A percentile compares a stretch with the other conserved stretches of the same genome.
Evolutionary conservation across 108 stramenopile genomes (phyloP).

Genomic region (Nitzschia sp.): DNA sequence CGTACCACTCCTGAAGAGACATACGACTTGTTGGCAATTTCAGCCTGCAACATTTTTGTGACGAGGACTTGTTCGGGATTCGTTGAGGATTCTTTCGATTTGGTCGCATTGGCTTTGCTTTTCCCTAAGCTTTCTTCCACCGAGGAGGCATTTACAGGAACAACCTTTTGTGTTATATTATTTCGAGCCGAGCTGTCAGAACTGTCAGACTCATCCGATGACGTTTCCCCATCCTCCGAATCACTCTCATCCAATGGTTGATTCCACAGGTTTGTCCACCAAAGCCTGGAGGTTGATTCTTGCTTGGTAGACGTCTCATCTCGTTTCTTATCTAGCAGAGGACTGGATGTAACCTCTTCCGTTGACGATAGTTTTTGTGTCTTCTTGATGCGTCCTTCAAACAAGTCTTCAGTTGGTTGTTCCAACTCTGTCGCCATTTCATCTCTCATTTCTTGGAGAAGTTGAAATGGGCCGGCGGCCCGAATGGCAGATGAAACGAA

Average conservation of each 20-base stretch:
- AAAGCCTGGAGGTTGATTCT: constrained; percentile 13
- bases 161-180: too few relatives aligned
- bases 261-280: constrained; percentile 35
- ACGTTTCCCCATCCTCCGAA: background rate
- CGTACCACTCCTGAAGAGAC: constrained; percentile 8
- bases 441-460: background rate
- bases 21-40: constrained; percentile 1
- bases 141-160: too few relatives aligned
- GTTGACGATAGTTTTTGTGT: background rate
- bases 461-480: background rate
- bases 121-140: constrained; percentile 1
- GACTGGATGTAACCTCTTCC: background rate
- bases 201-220: background rate
- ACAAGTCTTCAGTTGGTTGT: too few relatives aligned
- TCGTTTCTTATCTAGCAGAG: background rate
- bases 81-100: too few relatives aligned
- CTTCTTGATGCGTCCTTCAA: too few relatives aligned
- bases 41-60: background rate
- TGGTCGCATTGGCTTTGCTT: background rate
- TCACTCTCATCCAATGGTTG: constrained; percentile 19
- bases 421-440: background rate
- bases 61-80: too few relatives aligned
- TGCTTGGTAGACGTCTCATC: background rate
- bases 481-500: too few relatives aligned
- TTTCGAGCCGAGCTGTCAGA: background rate